These are phyloP conservation scores for Plasmodium malariae DNA, from an alignment of 169 alveolate genomes.

Conservation along the genomic window DNA sequence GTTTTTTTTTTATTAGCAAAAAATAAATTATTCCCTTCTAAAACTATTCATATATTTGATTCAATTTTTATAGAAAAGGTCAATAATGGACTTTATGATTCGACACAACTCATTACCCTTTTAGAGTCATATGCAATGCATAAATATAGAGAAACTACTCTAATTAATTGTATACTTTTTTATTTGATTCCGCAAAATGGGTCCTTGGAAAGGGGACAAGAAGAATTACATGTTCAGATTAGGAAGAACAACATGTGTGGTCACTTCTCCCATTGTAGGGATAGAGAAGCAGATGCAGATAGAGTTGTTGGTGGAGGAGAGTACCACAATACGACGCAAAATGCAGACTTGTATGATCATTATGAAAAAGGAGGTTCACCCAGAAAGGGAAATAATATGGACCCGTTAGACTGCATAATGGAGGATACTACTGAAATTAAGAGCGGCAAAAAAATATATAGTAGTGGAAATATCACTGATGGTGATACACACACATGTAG, in stretches of 20 bases:
- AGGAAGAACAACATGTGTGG: no score
- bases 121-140: conserved; percentile 53
- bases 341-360: not conserved
- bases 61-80: conserved; percentile 16
- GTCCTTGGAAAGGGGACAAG: not conserved
- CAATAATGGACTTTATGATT: conserved; percentile 16
- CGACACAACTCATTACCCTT: conserved; percentile 3
- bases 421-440: not conserved
- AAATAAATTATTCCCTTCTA: conserved; percentile 63
- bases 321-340: not conserved
- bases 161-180: conserved; percentile 5
- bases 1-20: conserved; percentile 36
- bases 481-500: not conserved
- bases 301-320: no score
- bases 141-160: conserved; percentile 22
- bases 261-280: no score
- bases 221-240: not conserved
- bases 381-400: no score
- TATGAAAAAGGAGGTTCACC: no score
- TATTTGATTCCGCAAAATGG: not conserved
- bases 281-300: no score
- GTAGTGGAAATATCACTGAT: not conserved
- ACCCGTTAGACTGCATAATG: not conserved
- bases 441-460: not conserved
- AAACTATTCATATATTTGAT: conserved; percentile 54